Evolutionary conservation across 352 stramenopile genomes (phyloP), one percentile per base, ranked within the genome.

Genomic region (Pythium angustatum): DNA sequence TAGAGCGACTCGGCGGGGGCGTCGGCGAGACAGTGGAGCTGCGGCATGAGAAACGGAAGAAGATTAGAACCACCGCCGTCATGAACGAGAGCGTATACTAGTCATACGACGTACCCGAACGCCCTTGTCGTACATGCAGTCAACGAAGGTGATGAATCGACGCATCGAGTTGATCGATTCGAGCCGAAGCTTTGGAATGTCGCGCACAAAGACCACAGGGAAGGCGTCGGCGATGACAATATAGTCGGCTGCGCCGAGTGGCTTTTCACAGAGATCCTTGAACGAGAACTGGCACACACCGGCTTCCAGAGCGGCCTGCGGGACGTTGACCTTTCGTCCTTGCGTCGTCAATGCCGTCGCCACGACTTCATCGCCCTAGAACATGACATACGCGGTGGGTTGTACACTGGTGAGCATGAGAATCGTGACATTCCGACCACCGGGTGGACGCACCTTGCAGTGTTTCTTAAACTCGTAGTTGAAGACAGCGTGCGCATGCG

Each of bases 111-210:
- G 28, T 71, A 93, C 81, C 64, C 74, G 71, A 4, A 92, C 82
- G 57, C 78, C 76, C 40, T 81, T 86, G 70, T 99, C 96, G 72
- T 99, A 99, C 77, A 99, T 88, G 76, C 98, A 97, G 78, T 99
- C 97, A 62, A 99, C 85, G 50, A 99, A 93, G 14, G 96, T 99
- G 70, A 99, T 99, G 71, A 99, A 99, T 55, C 97, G 89, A 53
- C 97, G 87, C 64, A 92, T 85, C 67, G 81, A 69, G 73, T 99
- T 97, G 57, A 98, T 91, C 58, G 86, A 78, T n/a, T 94, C 76
- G 12, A 96, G 69, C 17, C 82, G 86, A 17, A 98, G 76, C 21
- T 78, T 57, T 8, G 96, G 96, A 62, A 99, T 94, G 57, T 98
- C 77, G 45, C 91, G 77, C 33, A 99, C 68, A 71, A 98, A 94